Conservation (phyloP, 441 rosid species). For the Brassica balearica region DNA sequence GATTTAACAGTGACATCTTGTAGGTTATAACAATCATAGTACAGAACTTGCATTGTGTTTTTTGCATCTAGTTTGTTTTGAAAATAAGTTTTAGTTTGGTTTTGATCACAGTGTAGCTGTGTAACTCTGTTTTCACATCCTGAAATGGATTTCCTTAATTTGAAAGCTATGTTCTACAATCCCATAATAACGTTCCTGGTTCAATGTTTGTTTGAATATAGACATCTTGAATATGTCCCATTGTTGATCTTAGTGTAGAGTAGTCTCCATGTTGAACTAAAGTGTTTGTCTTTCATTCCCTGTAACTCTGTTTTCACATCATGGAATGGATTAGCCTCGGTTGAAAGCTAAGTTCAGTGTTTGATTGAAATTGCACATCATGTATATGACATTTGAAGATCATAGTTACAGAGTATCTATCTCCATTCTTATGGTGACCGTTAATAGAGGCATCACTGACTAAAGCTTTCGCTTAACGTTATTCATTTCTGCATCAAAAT, state of each 20-base stretch:
- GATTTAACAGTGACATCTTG: too few relatives aligned
- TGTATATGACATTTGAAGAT: not conserved
- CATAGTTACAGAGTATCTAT: not conserved
- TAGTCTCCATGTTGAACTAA: not conserved
- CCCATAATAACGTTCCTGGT: too few relatives aligned
- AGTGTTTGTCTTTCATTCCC: conserved; percentile 13
- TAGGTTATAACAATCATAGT: too few relatives aligned
- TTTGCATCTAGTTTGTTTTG: not conserved
- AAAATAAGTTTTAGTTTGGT: not conserved
- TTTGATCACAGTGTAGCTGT: too few relatives aligned
- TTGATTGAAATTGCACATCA: not conserved
- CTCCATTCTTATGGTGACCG: not conserved
- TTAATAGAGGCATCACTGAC: not conserved
- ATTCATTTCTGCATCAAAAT: too few relatives aligned
- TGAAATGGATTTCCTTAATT: too few relatives aligned
- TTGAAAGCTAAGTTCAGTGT: not conserved
- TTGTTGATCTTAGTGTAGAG: conserved; percentile 11
- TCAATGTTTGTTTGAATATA: too few relatives aligned
- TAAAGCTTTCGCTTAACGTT: not conserved
- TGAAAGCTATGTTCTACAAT: too few relatives aligned
- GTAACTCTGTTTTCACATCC: too few relatives aligned
- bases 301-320: not conserved
- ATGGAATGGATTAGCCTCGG: not conserved
- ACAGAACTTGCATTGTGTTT: too few relatives aligned
- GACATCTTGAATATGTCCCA: too few relatives aligned